These are phyloP conservation scores for Trametes maxima DNA, from an alignment of 768 basidiomycete genomes.

Conservation along the genomic window DNA sequence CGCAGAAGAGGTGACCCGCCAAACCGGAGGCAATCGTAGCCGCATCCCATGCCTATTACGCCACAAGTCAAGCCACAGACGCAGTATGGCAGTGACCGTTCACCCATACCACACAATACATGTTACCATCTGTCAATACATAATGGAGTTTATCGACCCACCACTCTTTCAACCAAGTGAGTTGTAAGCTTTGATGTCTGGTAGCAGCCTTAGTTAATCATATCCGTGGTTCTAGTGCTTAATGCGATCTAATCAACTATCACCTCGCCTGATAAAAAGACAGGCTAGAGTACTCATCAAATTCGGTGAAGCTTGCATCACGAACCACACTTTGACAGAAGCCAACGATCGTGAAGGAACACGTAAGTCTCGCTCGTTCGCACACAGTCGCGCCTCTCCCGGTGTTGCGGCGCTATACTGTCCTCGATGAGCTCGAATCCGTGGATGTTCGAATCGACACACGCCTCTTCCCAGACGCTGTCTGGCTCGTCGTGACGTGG, in stretches of 20 bases:
- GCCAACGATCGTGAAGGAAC: no score
- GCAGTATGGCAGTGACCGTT: background rate
- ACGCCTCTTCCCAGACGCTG: background rate
- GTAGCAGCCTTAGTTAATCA: background rate
- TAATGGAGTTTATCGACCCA: background rate
- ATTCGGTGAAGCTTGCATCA: background rate
- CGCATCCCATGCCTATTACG: background rate
- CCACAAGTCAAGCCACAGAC: background rate
- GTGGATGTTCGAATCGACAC: background rate
- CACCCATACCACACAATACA: background rate
- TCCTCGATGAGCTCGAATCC: no score
- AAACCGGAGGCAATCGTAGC: background rate
- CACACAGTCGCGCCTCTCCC: no score
- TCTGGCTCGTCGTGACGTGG: slow-evolving; percentile 5
- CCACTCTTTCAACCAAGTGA: background rate
- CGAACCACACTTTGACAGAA: no score
- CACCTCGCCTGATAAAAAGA: background rate
- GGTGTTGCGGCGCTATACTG: no score
- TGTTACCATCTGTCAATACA: slow-evolving; percentile 12
- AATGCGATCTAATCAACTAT: background rate
- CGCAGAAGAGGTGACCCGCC: slow-evolving; percentile 23
- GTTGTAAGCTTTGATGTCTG: background rate
- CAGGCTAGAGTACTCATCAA: background rate
- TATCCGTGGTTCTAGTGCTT: background rate
- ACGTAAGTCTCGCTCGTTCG: no score